Evolutionary conservation across 257 asterid species (phyloP), one percentile per base, ranked within the genome.

Genomic region (Ehretia macrophylla): DNA sequence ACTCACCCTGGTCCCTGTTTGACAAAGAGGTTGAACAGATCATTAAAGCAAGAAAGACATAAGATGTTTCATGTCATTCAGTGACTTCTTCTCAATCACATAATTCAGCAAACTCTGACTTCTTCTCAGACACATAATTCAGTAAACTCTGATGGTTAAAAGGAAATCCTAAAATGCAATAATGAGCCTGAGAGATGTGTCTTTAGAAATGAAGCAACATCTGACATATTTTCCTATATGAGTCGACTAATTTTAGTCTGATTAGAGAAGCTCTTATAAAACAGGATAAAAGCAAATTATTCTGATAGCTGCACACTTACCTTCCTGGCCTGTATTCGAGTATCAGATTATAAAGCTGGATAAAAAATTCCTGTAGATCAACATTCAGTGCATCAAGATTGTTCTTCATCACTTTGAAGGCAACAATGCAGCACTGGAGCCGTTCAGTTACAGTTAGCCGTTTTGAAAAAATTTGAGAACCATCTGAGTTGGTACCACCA

Each of bases 371-470:
- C 56, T 86, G 99, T 37, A 93, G 74, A 76, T 93, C 99, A 68
- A 93, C 79, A 72, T 93, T 93, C 58, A 93, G 79, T 55, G 99
- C 99, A 68, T 93, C 99, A 55, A 89, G 83, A 72, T 93, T 89
- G 81, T 61, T 86, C 76, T 75, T 79, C 99, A 89, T 93, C 66
- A 93, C 91, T 80, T 81, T 89, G 55, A 89, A 93, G 58, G 99
- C 95, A 51, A 82, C 90, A 72, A 93, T 84, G 81, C 99, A 93
- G 81, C 99, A 93, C 17, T 83, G 83, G 76, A 93, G 69, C 40
- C 96, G 75, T 68, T 89, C 97, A 10, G 91, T 75, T 51, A 88
- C 91, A 21, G 95, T 84, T 65, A 92, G 59, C 38, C 56, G 75
- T 66, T 78, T 75, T 23, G 76, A 63, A 63, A 51, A 64, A 58